These are phyloP conservation scores for Microbotryum violaceum DNA, from an alignment of 1,284 basidiomycete genomes.

Conservation along the genomic window DNA sequence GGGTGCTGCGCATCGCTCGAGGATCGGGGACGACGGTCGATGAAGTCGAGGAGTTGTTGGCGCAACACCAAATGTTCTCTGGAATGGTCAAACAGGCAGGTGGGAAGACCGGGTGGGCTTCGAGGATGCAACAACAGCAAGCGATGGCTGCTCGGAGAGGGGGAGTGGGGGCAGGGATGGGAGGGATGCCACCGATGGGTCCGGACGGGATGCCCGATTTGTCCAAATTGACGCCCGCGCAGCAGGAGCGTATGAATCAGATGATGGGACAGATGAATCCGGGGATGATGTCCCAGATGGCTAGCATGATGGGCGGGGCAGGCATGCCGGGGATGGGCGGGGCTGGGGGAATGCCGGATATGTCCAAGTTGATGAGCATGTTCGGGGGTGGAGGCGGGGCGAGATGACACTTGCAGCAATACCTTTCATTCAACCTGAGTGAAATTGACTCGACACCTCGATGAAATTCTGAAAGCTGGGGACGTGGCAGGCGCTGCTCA, in stretches of 20 bases:
- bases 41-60: conserved; percentile 92
- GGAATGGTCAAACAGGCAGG: conserved; percentile 96
- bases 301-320: conserved; percentile 48
- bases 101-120: conserved; percentile 84
- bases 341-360: conserved; percentile 40
- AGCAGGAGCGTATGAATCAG: conserved; percentile 59
- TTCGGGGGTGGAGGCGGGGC: conserved; percentile 19
- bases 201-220: conserved; percentile 31
- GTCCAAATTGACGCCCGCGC: conserved; percentile 57
- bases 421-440: too few species aligned
- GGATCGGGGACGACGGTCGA: conserved; percentile 94
- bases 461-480: too few species aligned
- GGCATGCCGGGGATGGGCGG: conserved; percentile 35
- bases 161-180: conserved; percentile 71
- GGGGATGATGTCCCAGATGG: conserved; percentile 24
- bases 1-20: conserved; percentile 78
- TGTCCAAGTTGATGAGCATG: conserved; percentile 30
- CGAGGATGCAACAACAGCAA: conserved; percentile 84
- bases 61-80: conserved; percentile 94
- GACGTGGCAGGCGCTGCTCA: too few species aligned
- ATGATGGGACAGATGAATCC: conserved; percentile 79
- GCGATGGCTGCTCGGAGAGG: conserved; percentile 53
- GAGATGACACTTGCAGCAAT: not conserved
- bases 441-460: too few species aligned
- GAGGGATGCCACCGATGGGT: conserved; percentile 15